These are phyloP conservation scores for Agarophyton chilense DNA, from an alignment of 23 red algal species.

Conservation along the genomic window DNA sequence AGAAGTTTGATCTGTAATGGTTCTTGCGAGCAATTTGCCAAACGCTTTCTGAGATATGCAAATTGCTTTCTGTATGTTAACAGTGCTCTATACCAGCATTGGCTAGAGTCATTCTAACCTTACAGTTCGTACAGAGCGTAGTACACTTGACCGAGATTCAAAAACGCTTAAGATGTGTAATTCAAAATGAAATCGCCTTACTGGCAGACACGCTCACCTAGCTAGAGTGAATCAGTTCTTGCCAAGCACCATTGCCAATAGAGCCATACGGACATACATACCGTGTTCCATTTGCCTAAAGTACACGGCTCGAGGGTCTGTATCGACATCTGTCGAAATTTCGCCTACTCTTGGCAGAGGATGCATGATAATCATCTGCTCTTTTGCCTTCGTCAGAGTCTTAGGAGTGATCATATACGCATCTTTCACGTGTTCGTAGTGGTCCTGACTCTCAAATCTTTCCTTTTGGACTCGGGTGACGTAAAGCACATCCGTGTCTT, in stretches of 20 bases:
- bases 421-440: conserved; percentile 81
- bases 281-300: conserved; percentile 99
- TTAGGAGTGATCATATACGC: conserved; percentile 84
- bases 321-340: conserved; percentile 84
- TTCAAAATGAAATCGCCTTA: too few species aligned
- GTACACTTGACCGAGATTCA: too few species aligned
- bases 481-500: conserved; percentile 94
- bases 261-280: conserved; percentile 96
- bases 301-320: conserved; percentile 97
- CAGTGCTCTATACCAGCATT: too few species aligned
- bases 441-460: conserved; percentile 56
- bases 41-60: too few species aligned
- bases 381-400: conserved; percentile 89
- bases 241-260: conserved; percentile 92
- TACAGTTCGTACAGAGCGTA: too few species aligned
- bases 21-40: too few species aligned
- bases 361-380: conserved; percentile 98
- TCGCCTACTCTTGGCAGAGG: conserved; percentile 91
- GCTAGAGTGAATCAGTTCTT: conserved; percentile 85
- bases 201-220: too few species aligned
- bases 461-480: conserved; percentile 94
- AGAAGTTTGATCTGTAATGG: too few species aligned
- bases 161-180: too few species aligned
- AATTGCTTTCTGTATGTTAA: too few species aligned
- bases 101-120: too few species aligned